These are phyloP conservation scores for Mortierella sp. DNA, from an alignment of 371 early-diverging fungal species.

Conservation along the genomic window DNA sequence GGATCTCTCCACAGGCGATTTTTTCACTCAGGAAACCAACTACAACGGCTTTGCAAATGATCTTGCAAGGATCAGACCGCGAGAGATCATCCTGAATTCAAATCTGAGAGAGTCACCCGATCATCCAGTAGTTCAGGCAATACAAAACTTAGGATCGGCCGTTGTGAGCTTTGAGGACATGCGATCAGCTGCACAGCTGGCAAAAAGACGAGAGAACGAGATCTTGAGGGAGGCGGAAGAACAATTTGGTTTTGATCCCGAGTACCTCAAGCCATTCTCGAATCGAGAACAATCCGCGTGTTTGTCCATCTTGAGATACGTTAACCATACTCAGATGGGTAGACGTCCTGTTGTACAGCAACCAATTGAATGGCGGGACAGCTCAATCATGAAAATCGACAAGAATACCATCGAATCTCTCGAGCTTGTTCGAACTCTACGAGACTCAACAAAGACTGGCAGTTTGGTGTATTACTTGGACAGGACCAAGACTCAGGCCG, in stretches of 20 bases:
- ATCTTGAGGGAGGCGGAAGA: conserved; percentile 31
- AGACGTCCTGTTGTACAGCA: conserved; percentile 61
- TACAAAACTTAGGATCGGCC: conserved; percentile 26
- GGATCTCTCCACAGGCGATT: conserved; percentile 94
- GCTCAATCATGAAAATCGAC: conserved; percentile 69
- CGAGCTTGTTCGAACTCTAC: conserved; percentile 66
- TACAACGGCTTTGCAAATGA: conserved; percentile 70
- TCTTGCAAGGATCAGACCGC: conserved; percentile 85
- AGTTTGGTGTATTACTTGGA: conserved; percentile 80
- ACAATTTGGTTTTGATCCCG: conserved; percentile 30
- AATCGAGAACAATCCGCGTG: conserved; percentile 64
- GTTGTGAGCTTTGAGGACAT: conserved; percentile 54
- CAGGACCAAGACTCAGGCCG: conserved; percentile 83
- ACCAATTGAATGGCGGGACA: conserved; percentile 61
- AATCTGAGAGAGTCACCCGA: conserved; percentile 26
- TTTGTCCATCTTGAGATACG: conserved; percentile 65
- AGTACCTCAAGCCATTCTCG: conserved; percentile 41
- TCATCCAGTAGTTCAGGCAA: conserved; percentile 31
- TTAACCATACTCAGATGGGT: conserved; percentile 68
- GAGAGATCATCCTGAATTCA: conserved; percentile 80
- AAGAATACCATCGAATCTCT: conserved; percentile 70
- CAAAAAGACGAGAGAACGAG: conserved; percentile 13
- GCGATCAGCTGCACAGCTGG: conserved; percentile 40
- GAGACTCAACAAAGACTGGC: conserved; percentile 64
- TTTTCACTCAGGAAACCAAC: conserved; percentile 72